These are phyloP conservation scores for Penicillium sp. DNA, from an alignment of 2,329 filamentous ascomycete species.

Conservation along the genomic window DNA sequence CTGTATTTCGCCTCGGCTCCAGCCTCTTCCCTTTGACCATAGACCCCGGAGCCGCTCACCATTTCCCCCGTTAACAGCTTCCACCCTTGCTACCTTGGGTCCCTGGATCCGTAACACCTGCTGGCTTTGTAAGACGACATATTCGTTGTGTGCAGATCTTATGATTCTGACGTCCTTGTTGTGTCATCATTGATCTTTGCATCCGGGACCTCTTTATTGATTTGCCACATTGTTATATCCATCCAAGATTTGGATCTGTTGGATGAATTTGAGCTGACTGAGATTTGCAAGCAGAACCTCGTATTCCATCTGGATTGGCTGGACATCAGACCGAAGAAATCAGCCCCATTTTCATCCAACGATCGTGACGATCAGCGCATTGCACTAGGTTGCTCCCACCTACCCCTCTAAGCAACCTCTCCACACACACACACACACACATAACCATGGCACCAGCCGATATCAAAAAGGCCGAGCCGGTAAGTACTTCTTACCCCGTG, in stretches of 20 bases:
- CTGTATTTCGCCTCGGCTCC: background rate
- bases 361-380: slow-evolving; percentile 4
- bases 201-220: background rate
- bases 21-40: background rate
- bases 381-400: slow-evolving; percentile 7
- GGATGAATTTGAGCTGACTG: slow-evolving; percentile 2
- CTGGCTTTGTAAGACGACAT: slow-evolving; percentile 12
- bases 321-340: slow-evolving; percentile 8
- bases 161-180: slow-evolving; percentile 5
- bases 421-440: slow-evolving; percentile 3
- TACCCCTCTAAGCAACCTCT: background rate
- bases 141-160: slow-evolving; percentile 2
- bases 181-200: slow-evolving; percentile 5
- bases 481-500: slow-evolving; percentile 15
- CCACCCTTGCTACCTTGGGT: background rate
- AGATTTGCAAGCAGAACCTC: slow-evolving; percentile 2
- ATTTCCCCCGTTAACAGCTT: background rate
- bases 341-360: slow-evolving; percentile 1
- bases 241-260: background rate
- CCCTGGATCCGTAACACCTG: slow-evolving; percentile 9
- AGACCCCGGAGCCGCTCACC: background rate
- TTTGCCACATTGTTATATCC: background rate
- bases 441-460: slow-evolving; percentile 31
- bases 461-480: slow-evolving; percentile 29
- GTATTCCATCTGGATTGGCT: slow-evolving; percentile 6